Base-by-base conservation (phyloP, 768 basidiomycete genomes). In the Lentinula detonsa region DNA sequence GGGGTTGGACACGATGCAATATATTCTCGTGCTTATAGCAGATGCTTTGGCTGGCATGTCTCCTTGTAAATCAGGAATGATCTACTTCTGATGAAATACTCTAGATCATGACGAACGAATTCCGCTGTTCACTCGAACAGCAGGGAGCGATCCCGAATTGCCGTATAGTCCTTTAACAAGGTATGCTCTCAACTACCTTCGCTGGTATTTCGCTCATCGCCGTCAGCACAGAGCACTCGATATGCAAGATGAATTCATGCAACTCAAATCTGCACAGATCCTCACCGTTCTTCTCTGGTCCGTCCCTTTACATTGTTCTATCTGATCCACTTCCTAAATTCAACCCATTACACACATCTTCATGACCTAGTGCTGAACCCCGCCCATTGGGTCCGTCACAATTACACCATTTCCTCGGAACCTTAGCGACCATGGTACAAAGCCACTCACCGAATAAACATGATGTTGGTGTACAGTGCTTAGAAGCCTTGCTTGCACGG, bases 161-260 rank as follows among this genome's bases (percentile, higher is more conserved):
- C 93, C 93, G 1, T 95, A 90, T 69, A 73, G 76, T 7, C 89
- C 92, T 1, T 76, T 95, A n/a, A 78, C 93, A 55, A 82, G 87
- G 93, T 91, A 68, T 53, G 9, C 48, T 10, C 23, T 55, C 28
- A 31, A 31, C 50, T n/a, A 15, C 23, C 10, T 39, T 16, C 15
- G 5, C 10, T 28, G 42, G 5, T 15, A 9, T 13, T 18, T 45
- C n/a, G 39, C 37, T 62, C 43, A 63, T 72, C 23, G 69, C 31
- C 51, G 28, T 37, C 35, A 31, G 35, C 46, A 58, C 65, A 96
- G 93, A 66, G 85, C 87, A 37, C 76, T 97, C 51, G 88, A 91
- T 42, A 84, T 88, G 11, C 88, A 87, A 65, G 97, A 98, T 71
- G 95, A 98, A 70, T 98, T 97, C 65, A 87, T 93, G n/a, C 93